A percentile compares a stretch with the other conserved stretches of the same genome.
phyloP scores from a whole-genome alignment of 208 protist species.

The Herpetomonas samuelpessoai region DNA sequence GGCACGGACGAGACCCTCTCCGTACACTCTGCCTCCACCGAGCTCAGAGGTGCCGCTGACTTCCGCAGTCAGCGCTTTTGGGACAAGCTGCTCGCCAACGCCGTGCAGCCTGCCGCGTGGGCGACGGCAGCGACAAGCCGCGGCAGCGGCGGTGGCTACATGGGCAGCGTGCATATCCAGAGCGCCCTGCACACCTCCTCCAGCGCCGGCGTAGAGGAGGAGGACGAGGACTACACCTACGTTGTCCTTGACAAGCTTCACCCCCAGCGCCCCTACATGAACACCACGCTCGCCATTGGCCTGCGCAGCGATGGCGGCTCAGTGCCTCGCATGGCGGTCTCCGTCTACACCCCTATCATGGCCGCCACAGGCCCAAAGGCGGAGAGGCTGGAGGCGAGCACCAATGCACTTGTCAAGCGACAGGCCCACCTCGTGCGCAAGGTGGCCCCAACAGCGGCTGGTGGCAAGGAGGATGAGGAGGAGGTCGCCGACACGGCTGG shows the following conservation, averaged over 20 bases:
- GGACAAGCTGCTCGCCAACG: constrained; percentile 18
- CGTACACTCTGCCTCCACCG: background rate
- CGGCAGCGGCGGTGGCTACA: background rate
- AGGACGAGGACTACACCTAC: constrained; percentile 25
- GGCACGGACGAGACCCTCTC: background rate
- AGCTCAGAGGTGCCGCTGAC: no score
- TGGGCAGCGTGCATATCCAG: constrained; percentile 6
- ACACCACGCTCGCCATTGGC: constrained; percentile 41
- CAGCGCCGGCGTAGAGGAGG: constrained; percentile 15
- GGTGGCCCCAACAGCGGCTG: constrained; percentile 2
- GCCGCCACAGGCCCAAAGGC: constrained; percentile 14
- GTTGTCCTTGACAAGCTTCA: constrained; percentile 39
- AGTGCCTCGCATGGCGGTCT: constrained; percentile 64
- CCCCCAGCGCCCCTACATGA: constrained; percentile 45
- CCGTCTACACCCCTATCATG: constrained; percentile 57
- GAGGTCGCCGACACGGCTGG: background rate
- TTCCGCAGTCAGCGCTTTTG: constrained; percentile 26
- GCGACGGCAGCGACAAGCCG: background rate
- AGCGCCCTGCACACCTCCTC: background rate
- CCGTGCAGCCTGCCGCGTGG: background rate
- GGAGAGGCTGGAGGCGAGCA: constrained; percentile 50
- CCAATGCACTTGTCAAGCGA: constrained; percentile 40
- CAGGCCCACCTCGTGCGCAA: constrained; percentile 28
- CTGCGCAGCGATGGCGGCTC: constrained; percentile 18
- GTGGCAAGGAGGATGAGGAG: constrained; percentile 14